Evolutionary conservation across 2,329 filamentous ascomycete genomes (phyloP).

Genomic region (Penicillium sp.): DNA sequence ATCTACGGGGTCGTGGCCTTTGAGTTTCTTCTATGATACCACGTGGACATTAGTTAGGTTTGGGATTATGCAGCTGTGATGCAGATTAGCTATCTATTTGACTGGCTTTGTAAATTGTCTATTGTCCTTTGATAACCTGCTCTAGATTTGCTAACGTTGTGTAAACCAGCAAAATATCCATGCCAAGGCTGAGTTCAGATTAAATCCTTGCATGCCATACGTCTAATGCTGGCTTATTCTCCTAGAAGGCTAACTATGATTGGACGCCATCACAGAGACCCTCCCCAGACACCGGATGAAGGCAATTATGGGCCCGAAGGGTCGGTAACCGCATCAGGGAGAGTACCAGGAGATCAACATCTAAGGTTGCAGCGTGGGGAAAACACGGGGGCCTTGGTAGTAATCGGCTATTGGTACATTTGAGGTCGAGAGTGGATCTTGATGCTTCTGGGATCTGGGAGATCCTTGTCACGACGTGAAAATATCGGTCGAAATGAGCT

Average conservation of each 20-base stretch:
- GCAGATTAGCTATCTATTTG: background rate
- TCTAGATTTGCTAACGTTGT: background rate
- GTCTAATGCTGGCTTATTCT: background rate
- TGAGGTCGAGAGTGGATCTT: background rate
- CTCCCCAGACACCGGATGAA: constrained; percentile 6
- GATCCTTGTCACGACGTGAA: background rate
- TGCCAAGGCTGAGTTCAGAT: too few species aligned
- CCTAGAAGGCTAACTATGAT: constrained; percentile 1
- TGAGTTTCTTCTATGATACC: constrained; percentile 3
- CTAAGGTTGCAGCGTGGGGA: constrained; percentile 11
- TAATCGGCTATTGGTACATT: constrained; percentile 8
- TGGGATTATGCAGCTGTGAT: background rate
- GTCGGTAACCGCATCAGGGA: constrained; percentile 1
- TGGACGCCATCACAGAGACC: constrained; percentile 8
- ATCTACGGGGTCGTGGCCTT: background rate
- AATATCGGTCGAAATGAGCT: background rate
- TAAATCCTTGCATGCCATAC: too few species aligned
- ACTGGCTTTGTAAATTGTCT: background rate
- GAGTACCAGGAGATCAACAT: constrained; percentile 8
- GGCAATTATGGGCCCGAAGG: constrained; percentile 5
- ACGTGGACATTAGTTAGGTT: constrained; percentile 3
- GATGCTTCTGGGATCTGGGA: background rate
- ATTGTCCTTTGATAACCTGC: too few species aligned
- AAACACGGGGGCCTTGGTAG: constrained; percentile 1
- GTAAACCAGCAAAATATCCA: too few species aligned